Evolutionary conservation across 202 grass and related monocot genomes (phyloP), one percentile per base, ranked within the genome.

Genomic region (Zoysia matrella): DNA sequence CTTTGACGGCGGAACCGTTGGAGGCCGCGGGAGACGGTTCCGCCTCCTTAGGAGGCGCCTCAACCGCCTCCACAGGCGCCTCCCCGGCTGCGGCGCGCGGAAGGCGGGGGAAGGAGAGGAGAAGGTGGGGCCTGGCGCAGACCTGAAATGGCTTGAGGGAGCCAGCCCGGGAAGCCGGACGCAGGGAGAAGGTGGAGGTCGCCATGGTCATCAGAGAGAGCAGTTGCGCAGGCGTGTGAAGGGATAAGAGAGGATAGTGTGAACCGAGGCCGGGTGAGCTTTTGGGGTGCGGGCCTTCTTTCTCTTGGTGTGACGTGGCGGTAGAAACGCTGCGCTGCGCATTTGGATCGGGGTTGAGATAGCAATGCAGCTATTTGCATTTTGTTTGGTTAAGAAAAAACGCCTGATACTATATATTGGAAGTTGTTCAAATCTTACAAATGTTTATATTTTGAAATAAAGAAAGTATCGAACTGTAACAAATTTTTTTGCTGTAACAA

Each of bases 171-270:
- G 82, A 60, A 71, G 78, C 63, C 4, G 81, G 86, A 15, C 64
- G 56, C 10, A 82, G 85, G 61, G 65, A 74, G 85, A 86, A 85
- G 44, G 79, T 88, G 71, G 89, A 85, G 87, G 83, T 86, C 71
- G 89, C 82, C 73, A 84, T 92, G 76, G 87, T 77, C 83, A 82
- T 82, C 40, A 43, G 8, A 39, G 85, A 54, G 47, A 30, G 60
- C 60, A 11, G 51, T 12, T 51, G 10, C 13, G 16, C 0, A 2
- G 39, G 36, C 45, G 57, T 67, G n/a, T 39, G 36, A 57, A 42
- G 8, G 48, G n/a, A 30, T 60, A 53, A 56, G 12, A 57, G 83
- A 79, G 70, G 84, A 51, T 60, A 80, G 61, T 51, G 76, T 74
- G 54, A 10, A 13, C 3, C 13, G 15, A 11, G 22, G 13, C 44